Base-by-base conservation (phyloP, 345 rosid genomes). In the Eucalyptus pauciflora region DNA sequence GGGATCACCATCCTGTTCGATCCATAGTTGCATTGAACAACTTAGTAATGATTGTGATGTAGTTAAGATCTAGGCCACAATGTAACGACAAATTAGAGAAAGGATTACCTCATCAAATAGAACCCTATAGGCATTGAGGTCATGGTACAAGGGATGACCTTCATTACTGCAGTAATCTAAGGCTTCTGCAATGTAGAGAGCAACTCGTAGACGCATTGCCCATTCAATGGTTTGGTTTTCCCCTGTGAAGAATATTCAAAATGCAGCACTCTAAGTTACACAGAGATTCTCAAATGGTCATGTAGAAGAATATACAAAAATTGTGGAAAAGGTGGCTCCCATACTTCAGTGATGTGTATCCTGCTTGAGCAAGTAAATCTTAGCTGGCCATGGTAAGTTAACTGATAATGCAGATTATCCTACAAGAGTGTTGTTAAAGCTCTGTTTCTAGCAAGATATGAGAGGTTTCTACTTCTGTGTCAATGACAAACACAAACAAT, bases 121-220 rank as follows among this genome's bases (percentile, higher is more conserved):
- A 93, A 98, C 99, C 93, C 99, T 95, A 88, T 96, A 97, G 86
- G 99, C 97, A 94, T 98, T 98, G 89, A 98, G 89, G 93, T 98
- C 99, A 92, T 97, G 99, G 94, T 98, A 98, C 87, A 97, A 89
- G 11, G 98, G 96, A 89, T 89, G 98, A 50, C 99, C 99, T 91
- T 95, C 94, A 2, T 93, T 93, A 87, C 94, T 93, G 93, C 96
- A 97, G 93, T 96, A 96, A 93, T 97, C 98, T 89, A 97, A 94
- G 89, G 99, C 99, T 93, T 96, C 99, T 49, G 99, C 99, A 43
- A 97, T 96, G 94, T 93, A 95, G 89, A 90, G 93, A 88, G 98
- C 99, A 87, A 97, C 99, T 93, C 99, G 93, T 89, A 98, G 93
- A 88, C 99, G 97, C 98, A 98, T 95, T 24, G 98, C 96, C 99